Conservation (phyloP, 1,284 basidiomycete species). For the Tilletia indica region DNA sequence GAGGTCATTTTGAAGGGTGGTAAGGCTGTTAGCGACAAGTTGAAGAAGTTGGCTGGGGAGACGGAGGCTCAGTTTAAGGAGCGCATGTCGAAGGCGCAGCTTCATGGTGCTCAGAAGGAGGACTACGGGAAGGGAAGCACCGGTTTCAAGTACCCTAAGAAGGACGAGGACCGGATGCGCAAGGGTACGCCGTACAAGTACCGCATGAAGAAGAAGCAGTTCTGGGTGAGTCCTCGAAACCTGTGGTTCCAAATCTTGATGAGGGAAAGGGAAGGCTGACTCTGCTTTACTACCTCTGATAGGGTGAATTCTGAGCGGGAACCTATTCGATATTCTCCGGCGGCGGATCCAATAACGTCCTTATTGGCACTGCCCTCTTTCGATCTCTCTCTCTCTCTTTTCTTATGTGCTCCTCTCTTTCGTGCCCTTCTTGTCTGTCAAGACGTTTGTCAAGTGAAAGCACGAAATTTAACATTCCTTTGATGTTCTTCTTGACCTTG, state of each 20-base stretch:
- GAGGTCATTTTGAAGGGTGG: constrained; percentile 1
- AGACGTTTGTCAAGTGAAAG: too few relatives aligned
- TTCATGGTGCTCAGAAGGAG: constrained; percentile 39
- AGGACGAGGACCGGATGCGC: constrained; percentile 46
- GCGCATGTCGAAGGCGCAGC: constrained; percentile 41
- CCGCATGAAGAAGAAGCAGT: constrained; percentile 28
- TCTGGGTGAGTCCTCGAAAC: constrained; percentile 13
- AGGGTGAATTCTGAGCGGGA: too few relatives aligned
- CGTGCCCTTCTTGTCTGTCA: too few relatives aligned
- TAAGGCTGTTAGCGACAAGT: background rate
- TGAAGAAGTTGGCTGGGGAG: constrained; percentile 35
- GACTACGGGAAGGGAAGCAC: constrained; percentile 40
- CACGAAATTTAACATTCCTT: too few relatives aligned
- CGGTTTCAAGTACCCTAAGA: constrained; percentile 45
- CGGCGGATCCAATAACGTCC: too few relatives aligned
- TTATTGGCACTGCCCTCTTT: too few relatives aligned
- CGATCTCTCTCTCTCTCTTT: too few relatives aligned
- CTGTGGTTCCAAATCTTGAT: background rate
- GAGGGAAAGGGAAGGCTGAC: too few relatives aligned
- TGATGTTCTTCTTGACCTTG: too few relatives aligned
- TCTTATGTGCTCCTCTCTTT: too few relatives aligned
- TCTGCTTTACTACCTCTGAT: too few relatives aligned
- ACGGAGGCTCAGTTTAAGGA: constrained; percentile 43
- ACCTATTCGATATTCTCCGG: too few relatives aligned
- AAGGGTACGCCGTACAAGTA: constrained; percentile 49